Evolutionary conservation across 2,329 filamentous ascomycete genomes (phyloP).

Genomic region (Delphinella strobiligena): DNA sequence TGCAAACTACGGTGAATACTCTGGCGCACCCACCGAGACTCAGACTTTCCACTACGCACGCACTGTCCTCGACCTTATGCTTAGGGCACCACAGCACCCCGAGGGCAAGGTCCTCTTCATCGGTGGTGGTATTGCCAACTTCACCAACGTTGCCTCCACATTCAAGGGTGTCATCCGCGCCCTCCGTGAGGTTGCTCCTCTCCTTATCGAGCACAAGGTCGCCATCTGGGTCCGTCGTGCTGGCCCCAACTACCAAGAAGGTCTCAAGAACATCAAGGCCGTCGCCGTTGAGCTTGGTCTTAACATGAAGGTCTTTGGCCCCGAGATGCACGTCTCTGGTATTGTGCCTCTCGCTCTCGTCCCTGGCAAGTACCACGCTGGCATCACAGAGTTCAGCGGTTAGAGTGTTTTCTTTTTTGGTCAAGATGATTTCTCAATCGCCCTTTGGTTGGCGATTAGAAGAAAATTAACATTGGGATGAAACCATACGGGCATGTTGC

Average conservation of each 20-base stretch:
- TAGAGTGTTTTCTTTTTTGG: conserved; percentile 21
- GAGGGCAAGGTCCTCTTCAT: conserved; percentile 99
- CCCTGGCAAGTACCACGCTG: conserved; percentile 44
- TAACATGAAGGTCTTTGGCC: conserved; percentile 82
- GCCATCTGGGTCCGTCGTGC: conserved; percentile 91
- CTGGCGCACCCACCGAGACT: conserved; percentile 93
- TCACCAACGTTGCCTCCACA: conserved; percentile 94
- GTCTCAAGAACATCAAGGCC: conserved; percentile 98
- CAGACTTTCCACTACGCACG: conserved; percentile 99
- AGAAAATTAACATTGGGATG: too few species aligned
- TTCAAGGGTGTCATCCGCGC: conserved; percentile 99
- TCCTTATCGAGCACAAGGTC: conserved; percentile 89
- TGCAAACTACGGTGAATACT: conserved; percentile 99
- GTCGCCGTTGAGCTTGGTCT: conserved; percentile 89
- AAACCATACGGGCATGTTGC: too few species aligned
- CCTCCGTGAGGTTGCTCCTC: conserved; percentile 74
- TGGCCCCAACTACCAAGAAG: conserved; percentile 98
- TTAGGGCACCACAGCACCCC: conserved; percentile 70
- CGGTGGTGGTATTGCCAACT: conserved; percentile 99
- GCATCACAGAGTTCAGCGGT: conserved; percentile 49
- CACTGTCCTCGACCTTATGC: conserved; percentile 94
- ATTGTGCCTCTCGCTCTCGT: conserved; percentile 85
- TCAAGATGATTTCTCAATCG: too few species aligned
- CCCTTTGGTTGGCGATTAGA: too few species aligned
- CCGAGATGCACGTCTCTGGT: conserved; percentile 80